Percentiles rank a stretch among this genome's conserved stretches.
Evolutionary conservation across 2,329 filamentous ascomycete genomes (phyloP).

Genomic region (Xylaria sp.): DNA sequence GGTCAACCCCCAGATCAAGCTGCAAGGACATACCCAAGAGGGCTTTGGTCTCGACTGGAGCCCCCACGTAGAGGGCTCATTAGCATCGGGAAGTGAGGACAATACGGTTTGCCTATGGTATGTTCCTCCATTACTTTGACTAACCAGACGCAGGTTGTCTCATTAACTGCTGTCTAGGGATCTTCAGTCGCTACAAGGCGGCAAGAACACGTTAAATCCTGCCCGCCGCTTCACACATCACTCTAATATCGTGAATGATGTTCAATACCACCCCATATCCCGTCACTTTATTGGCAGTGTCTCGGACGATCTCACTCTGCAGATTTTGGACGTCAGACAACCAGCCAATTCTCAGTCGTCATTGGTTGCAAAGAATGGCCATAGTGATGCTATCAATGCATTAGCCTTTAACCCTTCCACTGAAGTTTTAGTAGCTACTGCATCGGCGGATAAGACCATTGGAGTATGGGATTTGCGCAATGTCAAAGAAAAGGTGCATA

Average conservation of each 20-base stretch:
- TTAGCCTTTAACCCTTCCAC: constrained; percentile 91
- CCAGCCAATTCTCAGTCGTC: constrained; percentile 73
- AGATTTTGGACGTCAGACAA: constrained; percentile 88
- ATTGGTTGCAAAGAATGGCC: constrained; percentile 76
- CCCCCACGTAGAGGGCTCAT: constrained; percentile 80
- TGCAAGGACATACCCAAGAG: constrained; percentile 86
- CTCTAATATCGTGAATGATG: constrained; percentile 92
- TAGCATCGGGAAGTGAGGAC: constrained; percentile 93
- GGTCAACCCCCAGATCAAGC: constrained; percentile 83
- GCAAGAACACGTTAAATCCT: constrained; percentile 76
- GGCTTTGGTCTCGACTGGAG: constrained; percentile 96
- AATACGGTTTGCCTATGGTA: constrained; percentile 91
- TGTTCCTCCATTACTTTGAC: constrained; percentile 42
- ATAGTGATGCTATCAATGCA: constrained; percentile 94
- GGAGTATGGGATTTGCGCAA: constrained; percentile 96
- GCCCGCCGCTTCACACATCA: constrained; percentile 86
- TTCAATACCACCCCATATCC: constrained; percentile 92
- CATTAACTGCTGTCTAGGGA: constrained; percentile 68
- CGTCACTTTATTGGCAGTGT: constrained; percentile 89
- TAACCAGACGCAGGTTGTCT: background rate
- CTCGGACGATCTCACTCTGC: constrained; percentile 92
- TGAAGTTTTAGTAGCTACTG: constrained; percentile 91
- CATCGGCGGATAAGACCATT: constrained; percentile 94
- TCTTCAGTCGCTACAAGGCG: constrained; percentile 77
- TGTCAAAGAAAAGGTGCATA: constrained; percentile 88